Percentiles rank a stretch among this genome's conserved stretches.
Conservation (phyloP, 352 stramenopile species). For the Globisporangium recalcitrans region DNA sequence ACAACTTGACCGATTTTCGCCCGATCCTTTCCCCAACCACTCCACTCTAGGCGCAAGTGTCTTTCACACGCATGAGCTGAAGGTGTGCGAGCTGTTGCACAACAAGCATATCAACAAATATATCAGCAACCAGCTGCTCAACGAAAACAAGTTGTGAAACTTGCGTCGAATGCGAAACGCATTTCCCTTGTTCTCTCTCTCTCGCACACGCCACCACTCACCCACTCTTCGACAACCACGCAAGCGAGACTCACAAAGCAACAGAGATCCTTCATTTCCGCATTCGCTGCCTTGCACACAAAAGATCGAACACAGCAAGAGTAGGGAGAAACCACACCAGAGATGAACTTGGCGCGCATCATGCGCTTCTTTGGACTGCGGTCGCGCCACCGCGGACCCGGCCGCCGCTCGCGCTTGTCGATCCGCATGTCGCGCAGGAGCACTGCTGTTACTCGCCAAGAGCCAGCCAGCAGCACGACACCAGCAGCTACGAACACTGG, state of each 20-base stretch:
- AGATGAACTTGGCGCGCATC: conserved; percentile 15
- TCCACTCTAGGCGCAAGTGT: no score
- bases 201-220: not conserved
- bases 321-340: not conserved
- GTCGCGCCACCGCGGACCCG: conserved; percentile 5
- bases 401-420: conserved; percentile 2
- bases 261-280: not conserved
- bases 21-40: not conserved
- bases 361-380: conserved; percentile 20
- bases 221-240: conserved; percentile 1
- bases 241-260: no score
- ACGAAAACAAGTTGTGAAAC: not conserved
- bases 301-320: no score
- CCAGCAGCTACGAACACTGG: not conserved
- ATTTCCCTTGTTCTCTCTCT: not conserved
- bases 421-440: conserved; percentile 4
- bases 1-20: not conserved
- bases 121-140: not conserved
- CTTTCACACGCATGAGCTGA: no score
- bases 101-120: not conserved
- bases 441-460: not conserved
- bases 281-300: not conserved
- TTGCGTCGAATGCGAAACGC: conserved; percentile 6
- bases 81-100: no score
- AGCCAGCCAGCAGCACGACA: not conserved